Evolutionary conservation across 176 grass and related monocot genomes (phyloP).

Genomic region (Juncus inflexus): DNA sequence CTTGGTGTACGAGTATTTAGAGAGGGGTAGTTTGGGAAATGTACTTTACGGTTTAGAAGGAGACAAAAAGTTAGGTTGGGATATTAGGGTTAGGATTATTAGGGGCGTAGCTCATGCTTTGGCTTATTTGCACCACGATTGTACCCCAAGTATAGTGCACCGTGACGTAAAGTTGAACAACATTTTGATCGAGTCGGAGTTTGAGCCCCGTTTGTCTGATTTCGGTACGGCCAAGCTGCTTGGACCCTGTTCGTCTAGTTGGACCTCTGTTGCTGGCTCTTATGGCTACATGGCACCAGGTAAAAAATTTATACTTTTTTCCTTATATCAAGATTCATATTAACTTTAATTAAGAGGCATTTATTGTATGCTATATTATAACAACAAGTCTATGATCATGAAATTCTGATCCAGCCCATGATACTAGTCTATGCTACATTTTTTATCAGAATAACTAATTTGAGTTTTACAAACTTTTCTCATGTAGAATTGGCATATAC

Average conservation of each 20-base stretch:
- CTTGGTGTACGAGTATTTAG: slow-evolving; percentile 61
- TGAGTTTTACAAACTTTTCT: background rate
- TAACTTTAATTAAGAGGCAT: background rate
- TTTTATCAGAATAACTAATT: too few species aligned
- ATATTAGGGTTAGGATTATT: slow-evolving; percentile 39
- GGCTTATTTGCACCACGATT: slow-evolving; percentile 79
- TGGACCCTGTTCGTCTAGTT: slow-evolving; percentile 31
- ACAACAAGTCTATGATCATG: too few species aligned
- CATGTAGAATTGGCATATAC: slow-evolving; percentile 78
- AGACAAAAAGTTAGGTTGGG: slow-evolving; percentile 44
- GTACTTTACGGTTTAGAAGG: slow-evolving; percentile 46
- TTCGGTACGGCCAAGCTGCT: slow-evolving; percentile 67
- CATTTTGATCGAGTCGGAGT: slow-evolving; percentile 48
- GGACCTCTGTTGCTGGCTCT: slow-evolving; percentile 52
- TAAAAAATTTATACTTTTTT: slow-evolving; percentile 14
- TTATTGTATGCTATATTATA: too few species aligned
- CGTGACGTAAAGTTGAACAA: slow-evolving; percentile 71
- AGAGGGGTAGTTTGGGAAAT: slow-evolving; percentile 49
- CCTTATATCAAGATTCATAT: slow-evolving; percentile 2
- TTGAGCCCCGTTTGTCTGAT: slow-evolving; percentile 55
- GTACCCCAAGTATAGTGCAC: slow-evolving; percentile 50
- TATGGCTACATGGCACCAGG: slow-evolving; percentile 91
- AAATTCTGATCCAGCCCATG: too few species aligned
- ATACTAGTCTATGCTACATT: too few species aligned
- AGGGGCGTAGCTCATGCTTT: slow-evolving; percentile 47